Evolutionary conservation across 345 rosid genomes (phyloP).

Genomic region (Lumnitzera littorea): DNA sequence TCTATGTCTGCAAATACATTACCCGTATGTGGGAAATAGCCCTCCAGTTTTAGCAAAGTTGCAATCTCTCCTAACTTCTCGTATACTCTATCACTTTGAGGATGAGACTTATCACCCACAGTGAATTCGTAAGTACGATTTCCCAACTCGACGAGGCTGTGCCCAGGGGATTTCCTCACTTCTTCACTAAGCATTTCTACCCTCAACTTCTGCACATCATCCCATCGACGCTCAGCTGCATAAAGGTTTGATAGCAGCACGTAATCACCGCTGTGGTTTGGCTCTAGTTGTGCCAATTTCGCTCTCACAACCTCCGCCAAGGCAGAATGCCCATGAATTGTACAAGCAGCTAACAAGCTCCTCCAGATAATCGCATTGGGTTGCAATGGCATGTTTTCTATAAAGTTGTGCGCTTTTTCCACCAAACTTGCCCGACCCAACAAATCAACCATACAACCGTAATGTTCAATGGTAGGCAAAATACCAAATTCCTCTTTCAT

Average conservation of each 20-base stretch:
- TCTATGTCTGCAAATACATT: conserved; percentile 68
- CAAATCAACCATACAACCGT: conserved; percentile 88
- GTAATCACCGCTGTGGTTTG: conserved; percentile 69
- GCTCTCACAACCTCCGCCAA: conserved; percentile 59
- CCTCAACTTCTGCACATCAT: conserved; percentile 58
- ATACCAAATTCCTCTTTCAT: conserved; percentile 63
- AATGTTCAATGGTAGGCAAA: conserved; percentile 70
- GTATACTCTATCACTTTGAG: conserved; percentile 45
- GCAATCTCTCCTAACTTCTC: conserved; percentile 50
- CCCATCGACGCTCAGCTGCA: conserved; percentile 73
- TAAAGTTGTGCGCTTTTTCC: conserved; percentile 46
- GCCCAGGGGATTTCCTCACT: conserved; percentile 64
- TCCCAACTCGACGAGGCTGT: conserved; percentile 71
- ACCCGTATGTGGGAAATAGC: conserved; percentile 45
- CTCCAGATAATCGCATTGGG: conserved; percentile 84
- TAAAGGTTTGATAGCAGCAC: conserved; percentile 80
- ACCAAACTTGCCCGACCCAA: conserved; percentile 75
- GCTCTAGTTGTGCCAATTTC: conserved; percentile 47
- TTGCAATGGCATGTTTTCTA: conserved; percentile 47
- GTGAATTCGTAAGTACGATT: conserved; percentile 57
- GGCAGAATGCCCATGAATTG: conserved; percentile 44
- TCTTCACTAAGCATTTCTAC: conserved; percentile 46
- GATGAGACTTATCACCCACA: conserved; percentile 59
- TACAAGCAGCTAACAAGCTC: conserved; percentile 66
- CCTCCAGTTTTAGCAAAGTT: conserved; percentile 45